Percentiles rank a stretch among this genome's conserved stretches.
Evolutionary conservation across 805 yeast species (phyloP).

Genomic region (Candida ficus): DNA sequence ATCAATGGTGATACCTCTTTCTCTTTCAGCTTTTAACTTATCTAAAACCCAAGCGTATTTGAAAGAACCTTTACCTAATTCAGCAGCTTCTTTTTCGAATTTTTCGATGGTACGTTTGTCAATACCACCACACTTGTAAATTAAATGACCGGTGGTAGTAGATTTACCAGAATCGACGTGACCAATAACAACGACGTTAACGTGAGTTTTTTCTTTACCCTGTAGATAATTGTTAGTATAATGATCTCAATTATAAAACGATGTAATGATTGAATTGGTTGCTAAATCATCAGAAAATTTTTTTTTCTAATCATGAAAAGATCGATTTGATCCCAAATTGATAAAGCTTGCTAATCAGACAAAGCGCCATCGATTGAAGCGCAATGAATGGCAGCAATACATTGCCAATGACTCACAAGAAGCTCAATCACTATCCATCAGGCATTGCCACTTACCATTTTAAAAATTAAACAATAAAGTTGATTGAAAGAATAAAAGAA

Average conservation of each 20-base stretch:
- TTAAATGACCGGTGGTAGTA: conserved; percentile 99
- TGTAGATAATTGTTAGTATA: background rate
- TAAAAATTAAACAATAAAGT: conserved; percentile 1
- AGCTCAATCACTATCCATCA: too few relatives aligned
- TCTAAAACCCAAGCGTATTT: conserved; percentile 97
- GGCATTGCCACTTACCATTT: conserved; percentile 1
- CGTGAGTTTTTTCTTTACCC: conserved; percentile 49
- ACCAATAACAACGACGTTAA: conserved; percentile 99
- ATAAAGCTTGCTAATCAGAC: too few relatives aligned
- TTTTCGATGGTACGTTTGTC: conserved; percentile 97
- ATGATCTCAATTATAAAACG: too few relatives aligned
- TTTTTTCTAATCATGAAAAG: too few relatives aligned
- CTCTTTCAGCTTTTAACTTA: conserved; percentile 95
- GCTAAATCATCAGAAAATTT: too few relatives aligned
- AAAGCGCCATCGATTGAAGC: background rate
- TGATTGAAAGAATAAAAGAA: background rate
- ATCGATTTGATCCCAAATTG: background rate
- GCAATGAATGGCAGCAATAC: too few relatives aligned
- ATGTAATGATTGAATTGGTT: too few relatives aligned
- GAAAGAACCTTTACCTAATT: conserved; percentile 94
- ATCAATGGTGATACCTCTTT: conserved; percentile 96
- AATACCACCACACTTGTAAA: conserved; percentile 99
- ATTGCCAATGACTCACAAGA: too few relatives aligned
- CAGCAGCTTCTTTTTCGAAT: conserved; percentile 98
- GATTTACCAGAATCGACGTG: conserved; percentile 99